Base-by-base conservation (phyloP, 2,329 filamentous ascomycete species). In the Fusarium bactridioides region DNA sequence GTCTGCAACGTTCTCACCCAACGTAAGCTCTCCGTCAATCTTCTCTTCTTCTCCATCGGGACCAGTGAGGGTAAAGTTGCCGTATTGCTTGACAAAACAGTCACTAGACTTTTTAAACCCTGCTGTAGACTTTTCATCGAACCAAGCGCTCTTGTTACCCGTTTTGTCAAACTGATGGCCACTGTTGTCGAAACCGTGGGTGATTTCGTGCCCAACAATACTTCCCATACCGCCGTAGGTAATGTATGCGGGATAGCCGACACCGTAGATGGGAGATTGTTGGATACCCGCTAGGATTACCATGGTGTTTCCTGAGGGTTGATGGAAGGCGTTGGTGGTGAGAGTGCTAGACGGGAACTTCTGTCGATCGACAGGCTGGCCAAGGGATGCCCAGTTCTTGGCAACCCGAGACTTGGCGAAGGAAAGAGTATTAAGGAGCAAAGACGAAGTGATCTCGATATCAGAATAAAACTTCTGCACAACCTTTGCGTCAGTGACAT, bases 1-100 rank as follows among this genome's bases (percentile, higher is more conserved):
- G 78, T 93, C 91, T 5, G 91, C 91, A 76, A 93, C 89, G 77
- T 93, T 93, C 81, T 93, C 91, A 29, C 88, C 89, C 9, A 93
- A 81, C 0, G 91, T 93, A 18, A 89, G 82, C 33, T 83, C 82
- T 15, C 91, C 91, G 67, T 92, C 90, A 64, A 93, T 86, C 69
- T 90, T 86, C 1, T 91, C 81, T 7, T 85, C 18, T 70, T 88
- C 85, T 9, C 84, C 87, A 40, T 90, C 84, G 16, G 87, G 84
- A 0, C 86, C 88, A 0, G 84, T 83, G 19, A 92, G 84, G 4
- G 87, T 88, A 76, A 87, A 92, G 35, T 90, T 86, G 63, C 81
- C 80, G 78, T 92, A 93, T 79, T 93, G 89, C n/a, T 91, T 82
- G 16, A 92, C 82, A 70, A 93, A 92, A 79, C 91, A 93, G 67